phyloP scores from a whole-genome alignment of 2,329 filamentous ascomycete species.

The Coleophoma cylindrospora region DNA sequence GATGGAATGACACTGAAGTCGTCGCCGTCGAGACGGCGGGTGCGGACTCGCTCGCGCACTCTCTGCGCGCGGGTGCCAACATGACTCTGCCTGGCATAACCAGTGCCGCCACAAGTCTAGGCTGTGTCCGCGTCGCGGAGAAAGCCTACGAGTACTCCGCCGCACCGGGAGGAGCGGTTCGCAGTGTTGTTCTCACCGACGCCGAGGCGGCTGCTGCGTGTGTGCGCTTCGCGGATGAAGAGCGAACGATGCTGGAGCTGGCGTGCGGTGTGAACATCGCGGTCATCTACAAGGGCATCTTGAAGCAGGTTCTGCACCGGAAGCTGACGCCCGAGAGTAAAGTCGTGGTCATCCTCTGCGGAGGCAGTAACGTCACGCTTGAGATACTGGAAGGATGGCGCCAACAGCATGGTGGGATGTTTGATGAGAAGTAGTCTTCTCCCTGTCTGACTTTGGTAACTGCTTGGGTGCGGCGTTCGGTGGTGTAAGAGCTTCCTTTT shows the following conservation, averaged over 20 bases:
- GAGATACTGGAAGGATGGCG: background rate
- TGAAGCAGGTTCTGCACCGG: slow-evolving; percentile 50
- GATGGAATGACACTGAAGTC: slow-evolving; percentile 34
- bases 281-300: slow-evolving; percentile 54
- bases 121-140: slow-evolving; percentile 62
- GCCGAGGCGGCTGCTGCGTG: slow-evolving; percentile 76
- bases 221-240: slow-evolving; percentile 75
- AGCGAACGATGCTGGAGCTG: slow-evolving; percentile 74
- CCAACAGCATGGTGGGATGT: background rate
- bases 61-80: slow-evolving; percentile 49
- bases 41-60: slow-evolving; percentile 64
- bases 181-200: slow-evolving; percentile 48
- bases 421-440: no score
- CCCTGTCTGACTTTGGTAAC: no score
- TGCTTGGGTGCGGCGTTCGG: no score
- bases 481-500: no score
- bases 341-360: background rate
- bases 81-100: slow-evolving; percentile 67
- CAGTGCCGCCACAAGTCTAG: slow-evolving; percentile 68
- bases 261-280: slow-evolving; percentile 81
- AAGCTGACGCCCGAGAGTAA: background rate
- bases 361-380: background rate
- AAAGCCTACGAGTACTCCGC: slow-evolving; percentile 56
- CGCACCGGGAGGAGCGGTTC: slow-evolving; percentile 27
- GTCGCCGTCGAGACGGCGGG: slow-evolving; percentile 74